A percentile compares a stretch with the other conserved stretches of the same genome.
These are phyloP conservation scores for Candida namnaoensis DNA, from an alignment of 805 yeast species.

Conservation along the genomic window DNA sequence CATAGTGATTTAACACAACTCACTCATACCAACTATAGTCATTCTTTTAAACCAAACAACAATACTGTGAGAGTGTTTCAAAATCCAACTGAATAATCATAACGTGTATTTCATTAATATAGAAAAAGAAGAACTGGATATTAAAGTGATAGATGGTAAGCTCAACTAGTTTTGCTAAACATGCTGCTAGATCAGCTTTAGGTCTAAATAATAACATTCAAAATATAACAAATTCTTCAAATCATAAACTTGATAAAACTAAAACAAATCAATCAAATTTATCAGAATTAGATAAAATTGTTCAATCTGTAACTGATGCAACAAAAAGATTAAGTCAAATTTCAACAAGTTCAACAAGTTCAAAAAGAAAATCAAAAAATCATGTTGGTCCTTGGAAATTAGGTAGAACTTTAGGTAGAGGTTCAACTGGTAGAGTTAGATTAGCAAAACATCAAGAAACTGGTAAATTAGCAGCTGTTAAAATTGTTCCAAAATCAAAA, in stretches of 20 bases:
- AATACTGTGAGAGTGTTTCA: no score
- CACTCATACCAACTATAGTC: not conserved
- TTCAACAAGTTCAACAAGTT: constrained; percentile 19
- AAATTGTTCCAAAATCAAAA: constrained; percentile 84
- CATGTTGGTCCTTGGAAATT: constrained; percentile 91
- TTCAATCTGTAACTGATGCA: constrained; percentile 20
- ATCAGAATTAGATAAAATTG: constrained; percentile 18
- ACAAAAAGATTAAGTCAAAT: constrained; percentile 19
- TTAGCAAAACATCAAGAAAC: constrained; percentile 81
- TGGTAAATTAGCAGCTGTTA: constrained; percentile 91
- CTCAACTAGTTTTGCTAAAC: constrained; percentile 14
- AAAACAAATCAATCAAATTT: not conserved
- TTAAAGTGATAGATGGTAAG: not conserved
- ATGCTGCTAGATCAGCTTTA: constrained; percentile 16
- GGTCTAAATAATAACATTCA: constrained; percentile 10
- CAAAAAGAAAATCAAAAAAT: constrained; percentile 20
- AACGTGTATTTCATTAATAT: no score
- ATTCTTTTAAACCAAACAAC: not conserved
- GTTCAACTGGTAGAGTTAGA: constrained; percentile 94
- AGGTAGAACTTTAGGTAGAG: constrained; percentile 90
- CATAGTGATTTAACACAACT: no score
- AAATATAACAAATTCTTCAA: constrained; percentile 3
- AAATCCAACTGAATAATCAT: no score
- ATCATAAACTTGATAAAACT: not conserved
- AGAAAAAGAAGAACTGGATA: no score